A percentile compares a stretch with the other conserved stretches of the same genome.
Evolutionary conservation across 768 basidiomycete species (phyloP).

Genomic region (Panaeolus cyanescens): DNA sequence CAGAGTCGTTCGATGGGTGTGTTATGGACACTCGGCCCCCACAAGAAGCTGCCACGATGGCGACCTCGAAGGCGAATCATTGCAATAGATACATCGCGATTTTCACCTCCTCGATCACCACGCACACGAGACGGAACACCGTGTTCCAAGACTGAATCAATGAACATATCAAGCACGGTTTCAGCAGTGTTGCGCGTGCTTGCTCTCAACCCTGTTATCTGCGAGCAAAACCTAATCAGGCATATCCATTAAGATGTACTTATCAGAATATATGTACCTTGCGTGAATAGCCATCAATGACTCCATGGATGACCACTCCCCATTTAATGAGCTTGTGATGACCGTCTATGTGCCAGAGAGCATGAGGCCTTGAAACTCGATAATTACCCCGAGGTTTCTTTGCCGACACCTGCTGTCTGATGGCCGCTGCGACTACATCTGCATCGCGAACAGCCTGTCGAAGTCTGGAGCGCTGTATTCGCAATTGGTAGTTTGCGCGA

Average conservation of each 20-base stretch:
- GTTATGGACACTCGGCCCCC: conserved; percentile 43
- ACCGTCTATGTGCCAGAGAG: conserved; percentile 17
- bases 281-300: conserved; percentile 12
- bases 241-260: not conserved
- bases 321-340: conserved; percentile 18
- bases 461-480: conserved; percentile 5
- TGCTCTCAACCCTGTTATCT: conserved; percentile 29
- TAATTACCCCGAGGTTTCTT: not conserved
- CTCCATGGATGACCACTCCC: conserved; percentile 16
- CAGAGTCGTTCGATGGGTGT: conserved; percentile 45
- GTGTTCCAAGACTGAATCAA: conserved; percentile 19
- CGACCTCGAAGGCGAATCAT: conserved; percentile 19
- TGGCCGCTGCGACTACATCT: conserved; percentile 1
- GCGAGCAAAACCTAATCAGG: not conserved
- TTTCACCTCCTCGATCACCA: conserved; percentile 37
- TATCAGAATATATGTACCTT: conserved; percentile 5
- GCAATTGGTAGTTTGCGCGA: not conserved
- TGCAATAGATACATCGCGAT: conserved; percentile 20
- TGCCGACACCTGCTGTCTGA: not conserved
- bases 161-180: conserved; percentile 33
- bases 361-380: conserved; percentile 10
- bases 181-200: conserved; percentile 32
- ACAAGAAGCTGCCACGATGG: conserved; percentile 28
- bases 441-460: not conserved
- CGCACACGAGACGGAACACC: conserved; percentile 27